Percentiles rank a stretch among this genome's conserved stretches.
Evolutionary conservation across 805 yeast species (phyloP).

Genomic region (Nakazawaea pomicola): DNA sequence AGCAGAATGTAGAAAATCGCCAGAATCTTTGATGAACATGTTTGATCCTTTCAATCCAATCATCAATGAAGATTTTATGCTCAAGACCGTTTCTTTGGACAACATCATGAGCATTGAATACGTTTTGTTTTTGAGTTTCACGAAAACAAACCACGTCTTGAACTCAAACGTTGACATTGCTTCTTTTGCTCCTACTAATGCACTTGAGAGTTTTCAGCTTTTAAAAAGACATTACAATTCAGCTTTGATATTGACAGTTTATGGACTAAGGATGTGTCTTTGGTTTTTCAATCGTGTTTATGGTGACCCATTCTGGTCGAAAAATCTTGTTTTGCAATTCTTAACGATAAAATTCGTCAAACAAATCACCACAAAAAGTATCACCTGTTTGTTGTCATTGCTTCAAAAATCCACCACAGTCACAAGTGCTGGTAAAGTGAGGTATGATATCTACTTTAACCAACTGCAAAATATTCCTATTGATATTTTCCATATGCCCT

Average conservation of each 20-base stretch:
- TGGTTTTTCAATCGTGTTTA: slow-evolving; percentile 5
- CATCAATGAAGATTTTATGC: slow-evolving; percentile 1
- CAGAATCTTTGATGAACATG: background rate
- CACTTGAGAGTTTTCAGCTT: slow-evolving; percentile 1
- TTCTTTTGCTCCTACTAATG: background rate
- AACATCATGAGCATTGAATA: slow-evolving; percentile 1
- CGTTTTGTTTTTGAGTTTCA: slow-evolving; percentile 4
- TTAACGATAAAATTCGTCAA: slow-evolving; percentile 2
- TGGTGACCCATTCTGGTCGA: slow-evolving; percentile 3
- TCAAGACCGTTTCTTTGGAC: slow-evolving; percentile 4
- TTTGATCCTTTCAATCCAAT: slow-evolving; percentile 1
- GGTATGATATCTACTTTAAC: slow-evolving; percentile 3
- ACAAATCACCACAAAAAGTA: slow-evolving; percentile 6
- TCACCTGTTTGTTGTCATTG: slow-evolving; percentile 2
- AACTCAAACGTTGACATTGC: slow-evolving; percentile 7
- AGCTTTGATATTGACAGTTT: background rate
- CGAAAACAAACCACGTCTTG: slow-evolving; percentile 6
- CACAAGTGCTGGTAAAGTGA: too few species aligned
- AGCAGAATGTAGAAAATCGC: background rate
- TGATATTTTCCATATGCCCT: slow-evolving; percentile 7
- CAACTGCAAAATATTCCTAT: background rate
- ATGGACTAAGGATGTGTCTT: slow-evolving; percentile 2
- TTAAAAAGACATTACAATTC: slow-evolving; percentile 8
- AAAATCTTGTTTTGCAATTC: slow-evolving; percentile 7
- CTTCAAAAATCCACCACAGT: slow-evolving; percentile 5